Evolutionary conservation across 495 filamentous ascomycete genomes (phyloP).

Genomic region (Niebla homalea): DNA sequence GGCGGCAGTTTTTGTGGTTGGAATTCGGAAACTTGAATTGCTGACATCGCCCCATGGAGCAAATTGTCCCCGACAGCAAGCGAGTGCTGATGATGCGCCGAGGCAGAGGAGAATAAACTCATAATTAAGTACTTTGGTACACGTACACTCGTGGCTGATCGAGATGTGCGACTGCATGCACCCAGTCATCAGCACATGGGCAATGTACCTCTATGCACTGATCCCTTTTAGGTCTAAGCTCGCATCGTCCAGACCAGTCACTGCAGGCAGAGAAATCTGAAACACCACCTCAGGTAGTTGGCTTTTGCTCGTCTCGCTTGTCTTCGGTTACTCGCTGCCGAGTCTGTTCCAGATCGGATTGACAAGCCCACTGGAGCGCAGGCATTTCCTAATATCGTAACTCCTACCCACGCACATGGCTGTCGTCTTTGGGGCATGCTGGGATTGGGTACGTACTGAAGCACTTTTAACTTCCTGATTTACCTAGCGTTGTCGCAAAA

Average conservation of each 20-base stretch:
- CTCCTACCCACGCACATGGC: not conserved
- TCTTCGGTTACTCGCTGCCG: not conserved
- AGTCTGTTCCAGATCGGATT: no score
- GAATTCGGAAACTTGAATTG: no score
- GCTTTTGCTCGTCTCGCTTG: not conserved
- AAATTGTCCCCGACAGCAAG: no score
- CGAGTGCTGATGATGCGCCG: no score
- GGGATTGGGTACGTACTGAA: no score
- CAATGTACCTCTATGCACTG: not conserved
- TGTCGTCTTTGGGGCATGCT: not conserved
- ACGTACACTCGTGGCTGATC: constrained; percentile 1
- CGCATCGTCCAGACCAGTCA: not conserved
- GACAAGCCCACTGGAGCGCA: not conserved
- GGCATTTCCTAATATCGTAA: not conserved
- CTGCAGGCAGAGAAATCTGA: not conserved
- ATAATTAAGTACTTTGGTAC: not conserved
- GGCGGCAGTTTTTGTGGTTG: no score
- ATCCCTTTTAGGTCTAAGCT: not conserved
- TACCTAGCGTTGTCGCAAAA: no score
- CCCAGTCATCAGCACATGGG: not conserved
- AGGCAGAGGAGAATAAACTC: not conserved
- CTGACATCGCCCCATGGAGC: no score
- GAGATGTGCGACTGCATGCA: not conserved
- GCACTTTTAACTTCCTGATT: no score
- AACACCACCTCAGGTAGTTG: constrained; percentile 1